Percentiles rank a stretch among this genome's conserved stretches.
These are phyloP conservation scores for Lojkania enalia DNA, from an alignment of 2,329 filamentous ascomycete species.

Conservation along the genomic window DNA sequence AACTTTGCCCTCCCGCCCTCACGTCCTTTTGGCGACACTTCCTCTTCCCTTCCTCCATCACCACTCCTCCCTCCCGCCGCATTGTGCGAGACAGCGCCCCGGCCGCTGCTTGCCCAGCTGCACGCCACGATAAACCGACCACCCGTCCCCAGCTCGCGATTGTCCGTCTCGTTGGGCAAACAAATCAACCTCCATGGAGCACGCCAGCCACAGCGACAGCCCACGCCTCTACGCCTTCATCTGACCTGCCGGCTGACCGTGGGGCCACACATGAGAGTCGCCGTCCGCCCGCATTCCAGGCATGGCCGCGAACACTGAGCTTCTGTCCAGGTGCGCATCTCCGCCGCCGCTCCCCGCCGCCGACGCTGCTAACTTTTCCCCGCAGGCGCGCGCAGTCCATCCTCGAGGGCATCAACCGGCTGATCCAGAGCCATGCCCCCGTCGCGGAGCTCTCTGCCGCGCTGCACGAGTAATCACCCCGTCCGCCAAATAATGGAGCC, in stretches of 20 bases:
- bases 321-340: constrained; percentile 59
- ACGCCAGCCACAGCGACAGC: constrained; percentile 53
- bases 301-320: constrained; percentile 53
- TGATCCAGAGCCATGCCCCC: constrained; percentile 54
- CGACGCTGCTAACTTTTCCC: constrained; percentile 24
- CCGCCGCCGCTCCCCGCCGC: neutral
- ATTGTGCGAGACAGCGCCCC: constrained; percentile 20
- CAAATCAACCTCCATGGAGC: constrained; percentile 55
- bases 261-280: constrained; percentile 49
- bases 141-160: constrained; percentile 21
- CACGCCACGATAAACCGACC: too few species aligned
- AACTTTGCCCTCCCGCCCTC: constrained; percentile 12
- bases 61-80: constrained; percentile 14
- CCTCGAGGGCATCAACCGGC: constrained; percentile 45
- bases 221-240: constrained; percentile 57
- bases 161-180: constrained; percentile 39
- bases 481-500: constrained; percentile 1
- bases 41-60: constrained; percentile 14
- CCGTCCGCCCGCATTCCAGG: constrained; percentile 27
- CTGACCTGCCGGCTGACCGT: constrained; percentile 61
- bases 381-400: constrained; percentile 50
- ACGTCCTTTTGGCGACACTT: too few species aligned
- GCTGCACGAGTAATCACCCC: constrained; percentile 37
- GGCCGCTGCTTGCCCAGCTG: constrained; percentile 31
- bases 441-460: constrained; percentile 55